phyloP scores from a whole-genome alignment of 805 yeast species.

The Lipomyces starkeyi region DNA sequence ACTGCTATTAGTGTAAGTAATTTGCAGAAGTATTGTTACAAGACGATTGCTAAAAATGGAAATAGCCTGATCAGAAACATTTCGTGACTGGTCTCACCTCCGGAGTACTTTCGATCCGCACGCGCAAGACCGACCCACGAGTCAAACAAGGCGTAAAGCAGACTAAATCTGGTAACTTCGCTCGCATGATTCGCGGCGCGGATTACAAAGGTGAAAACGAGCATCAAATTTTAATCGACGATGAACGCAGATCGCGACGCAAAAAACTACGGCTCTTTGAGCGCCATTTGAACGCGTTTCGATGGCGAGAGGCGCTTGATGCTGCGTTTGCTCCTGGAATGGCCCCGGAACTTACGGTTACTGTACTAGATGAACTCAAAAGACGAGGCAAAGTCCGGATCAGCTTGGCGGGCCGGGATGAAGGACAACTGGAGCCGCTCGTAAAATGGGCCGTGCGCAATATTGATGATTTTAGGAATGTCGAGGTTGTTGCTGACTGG shows the following conservation, averaged over 20 bases:
- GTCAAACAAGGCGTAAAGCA: slow-evolving; percentile 56
- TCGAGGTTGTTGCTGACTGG: slow-evolving; percentile 69
- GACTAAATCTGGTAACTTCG: slow-evolving; percentile 60
- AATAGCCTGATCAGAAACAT: slow-evolving; percentile 86
- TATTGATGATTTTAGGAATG: slow-evolving; percentile 79
- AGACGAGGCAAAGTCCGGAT: slow-evolving; percentile 86
- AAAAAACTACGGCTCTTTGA: slow-evolving; percentile 80
- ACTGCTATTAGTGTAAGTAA: slow-evolving; percentile 58
- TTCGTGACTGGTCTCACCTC: slow-evolving; percentile 90
- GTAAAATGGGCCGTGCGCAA: slow-evolving; percentile 79
- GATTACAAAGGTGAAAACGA: slow-evolving; percentile 92
- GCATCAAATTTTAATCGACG: slow-evolving; percentile 57
- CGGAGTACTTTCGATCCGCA: slow-evolving; percentile 86
- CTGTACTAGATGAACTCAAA: slow-evolving; percentile 84
- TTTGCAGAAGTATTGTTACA: background rate
- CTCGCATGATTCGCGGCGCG: slow-evolving; percentile 85
- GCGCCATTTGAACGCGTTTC: slow-evolving; percentile 80
- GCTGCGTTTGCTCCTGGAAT: slow-evolving; percentile 80
- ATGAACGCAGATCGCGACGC: slow-evolving; percentile 42
- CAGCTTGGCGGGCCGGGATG: slow-evolving; percentile 84
- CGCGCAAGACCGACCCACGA: slow-evolving; percentile 73
- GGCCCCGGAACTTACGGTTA: slow-evolving; percentile 77
- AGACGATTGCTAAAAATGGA: slow-evolving; percentile 39
- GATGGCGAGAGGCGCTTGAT: slow-evolving; percentile 93
- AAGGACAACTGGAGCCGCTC: slow-evolving; percentile 81